Base-by-base conservation (phyloP, 164 flowering plant species). In the Vitis amurensis region DNA sequence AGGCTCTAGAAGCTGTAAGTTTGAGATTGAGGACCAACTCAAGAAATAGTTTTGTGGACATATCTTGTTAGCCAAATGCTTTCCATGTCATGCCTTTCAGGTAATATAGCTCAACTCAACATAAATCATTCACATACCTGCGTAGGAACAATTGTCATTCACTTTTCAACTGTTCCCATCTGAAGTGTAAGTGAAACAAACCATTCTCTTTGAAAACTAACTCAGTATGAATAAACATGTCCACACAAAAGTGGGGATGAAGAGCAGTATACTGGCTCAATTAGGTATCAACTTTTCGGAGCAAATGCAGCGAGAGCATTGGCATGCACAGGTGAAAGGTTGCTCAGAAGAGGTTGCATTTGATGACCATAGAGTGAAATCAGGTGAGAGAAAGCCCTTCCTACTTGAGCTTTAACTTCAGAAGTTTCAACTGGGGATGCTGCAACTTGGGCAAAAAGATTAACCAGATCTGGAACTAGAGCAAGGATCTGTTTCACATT, bases 331-430 rank as follows among this genome's bases (percentile, higher is more conserved):
- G 99, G 92, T 12, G 96, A 71, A 57, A 93, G 93, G 73, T 71
- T 84, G 82, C 87, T 85, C 81, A 95, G 70, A 57, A 95, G 78
- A 11, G 97, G 92, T 58, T 93, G 94, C 86, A 93, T 88, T 73
- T 91, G 97, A 29, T 91, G 89, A 23, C 99, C 99, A 70, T 89
- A 95, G 48, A 90, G 77, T 4, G 97, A 89, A 56, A 91, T 73
- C 74, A 95, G 83, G 73, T 95, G 97, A 50, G 94, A 85, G 68
- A 95, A 92, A 61, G 92, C 90, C 66, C 80, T 78, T 62, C 96
- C 97, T 44, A 93, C 85, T 59, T 71, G 81, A 71, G 83, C 81
- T 80, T 95, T 95, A 13, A 90, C 93, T 83, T 92, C 98, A 64
- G 85, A 53, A 56, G 87, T 87, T 78, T 95, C 98, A 31, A 70